These are phyloP conservation scores for Colletotrichum camelliae DNA, from an alignment of 2,329 filamentous ascomycete species.

Conservation along the genomic window DNA sequence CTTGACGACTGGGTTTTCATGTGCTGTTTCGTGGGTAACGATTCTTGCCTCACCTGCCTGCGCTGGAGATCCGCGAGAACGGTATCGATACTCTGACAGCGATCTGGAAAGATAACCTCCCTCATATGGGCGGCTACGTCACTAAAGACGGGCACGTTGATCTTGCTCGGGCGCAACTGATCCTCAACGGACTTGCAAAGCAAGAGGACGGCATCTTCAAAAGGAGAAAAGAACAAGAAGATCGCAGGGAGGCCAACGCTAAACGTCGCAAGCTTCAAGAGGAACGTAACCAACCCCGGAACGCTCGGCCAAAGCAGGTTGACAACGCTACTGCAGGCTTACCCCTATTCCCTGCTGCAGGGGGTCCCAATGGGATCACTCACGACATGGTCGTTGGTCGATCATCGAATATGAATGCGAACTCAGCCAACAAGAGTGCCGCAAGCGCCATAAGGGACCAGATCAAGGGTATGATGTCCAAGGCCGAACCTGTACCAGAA, in stretches of 20 bases:
- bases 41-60: conserved; percentile 96
- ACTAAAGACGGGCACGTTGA: conserved; percentile 95
- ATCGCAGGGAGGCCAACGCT: conserved; percentile 79
- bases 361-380: conserved; percentile 64
- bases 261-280: conserved; percentile 80
- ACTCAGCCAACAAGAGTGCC: conserved; percentile 90
- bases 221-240: conserved; percentile 83
- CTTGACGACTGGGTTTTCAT: conserved; percentile 99
- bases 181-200: conserved; percentile 85
- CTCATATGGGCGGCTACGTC: conserved; percentile 91
- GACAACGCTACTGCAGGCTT: conserved; percentile 26
- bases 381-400: conserved; percentile 79
- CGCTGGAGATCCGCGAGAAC: conserved; percentile 94
- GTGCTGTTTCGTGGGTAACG: conserved; percentile 98
- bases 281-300: conserved; percentile 39
- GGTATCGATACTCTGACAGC: conserved; percentile 95
- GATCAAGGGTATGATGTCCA: conserved; percentile 58
- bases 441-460: conserved; percentile 86
- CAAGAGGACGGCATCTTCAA: conserved; percentile 95
- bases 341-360: conserved; percentile 33
- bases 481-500: conserved; percentile 18
- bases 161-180: conserved; percentile 83
- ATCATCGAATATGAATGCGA: conserved; percentile 55
- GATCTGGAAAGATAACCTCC: conserved; percentile 96
- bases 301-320: conserved; percentile 16